A percentile compares a stretch with the other conserved stretches of the same genome.
phyloP scores from a whole-genome alignment of 1,284 basidiomycete species.

The Stereum hirsutum region DNA sequence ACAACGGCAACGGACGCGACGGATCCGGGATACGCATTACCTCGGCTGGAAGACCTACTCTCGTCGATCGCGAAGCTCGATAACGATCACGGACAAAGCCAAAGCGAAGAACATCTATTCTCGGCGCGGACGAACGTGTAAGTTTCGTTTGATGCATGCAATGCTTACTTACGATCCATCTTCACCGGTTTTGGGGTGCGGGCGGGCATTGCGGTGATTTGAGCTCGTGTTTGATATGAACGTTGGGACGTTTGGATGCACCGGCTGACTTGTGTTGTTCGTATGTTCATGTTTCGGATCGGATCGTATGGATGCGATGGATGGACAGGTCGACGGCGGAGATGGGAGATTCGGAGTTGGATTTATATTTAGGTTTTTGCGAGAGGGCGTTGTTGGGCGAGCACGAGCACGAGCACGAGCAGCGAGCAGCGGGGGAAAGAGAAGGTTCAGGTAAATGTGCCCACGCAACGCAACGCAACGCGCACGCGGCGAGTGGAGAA shows the following conservation, averaged over 20 bases:
- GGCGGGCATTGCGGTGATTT: no score
- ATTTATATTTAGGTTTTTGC: constrained; percentile 63
- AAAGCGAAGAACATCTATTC: constrained; percentile 22
- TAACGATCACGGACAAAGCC: constrained; percentile 20
- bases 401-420: background rate
- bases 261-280: no score
- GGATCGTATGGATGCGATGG: background rate
- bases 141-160: constrained; percentile 12
- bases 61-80: constrained; percentile 31
- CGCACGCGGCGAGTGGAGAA: no score
- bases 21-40: constrained; percentile 61
- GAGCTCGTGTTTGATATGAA: no score
- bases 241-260: no score
- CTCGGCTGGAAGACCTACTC: constrained; percentile 44
- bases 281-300: no score
- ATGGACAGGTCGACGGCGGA: constrained; percentile 44
- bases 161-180: background rate
- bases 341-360: constrained; percentile 42
- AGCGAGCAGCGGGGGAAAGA: background rate
- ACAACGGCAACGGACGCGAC: constrained; percentile 32
- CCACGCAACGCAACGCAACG: no score
- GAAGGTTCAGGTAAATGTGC: no score
- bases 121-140: constrained; percentile 25
- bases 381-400: constrained; percentile 39
- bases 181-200: no score